Percentiles rank a stretch among this genome's conserved stretches.
Conservation (phyloP, 208 protist genomes). For the Leishmania martiniquensis region DNA sequence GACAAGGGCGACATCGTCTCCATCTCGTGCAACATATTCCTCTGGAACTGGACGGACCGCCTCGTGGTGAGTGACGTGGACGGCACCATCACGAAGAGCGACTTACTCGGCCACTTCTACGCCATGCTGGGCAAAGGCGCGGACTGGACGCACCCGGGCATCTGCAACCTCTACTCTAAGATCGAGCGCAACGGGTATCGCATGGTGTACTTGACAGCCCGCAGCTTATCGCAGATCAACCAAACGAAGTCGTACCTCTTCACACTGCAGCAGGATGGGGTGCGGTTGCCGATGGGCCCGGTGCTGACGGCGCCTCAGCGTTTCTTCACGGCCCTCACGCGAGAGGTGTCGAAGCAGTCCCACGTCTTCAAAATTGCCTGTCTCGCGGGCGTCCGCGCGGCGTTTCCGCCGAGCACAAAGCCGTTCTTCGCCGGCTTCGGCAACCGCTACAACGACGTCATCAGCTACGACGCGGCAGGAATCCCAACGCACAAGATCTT, state of each 20-base stretch:
- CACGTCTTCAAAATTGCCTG: conserved; percentile 94
- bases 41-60: conserved; percentile 92
- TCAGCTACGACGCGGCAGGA: conserved; percentile 81
- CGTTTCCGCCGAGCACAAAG: conserved; percentile 71
- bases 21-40: conserved; percentile 91
- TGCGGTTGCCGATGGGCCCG: conserved; percentile 79
- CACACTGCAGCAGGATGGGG: conserved; percentile 79
- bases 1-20: conserved; percentile 55
- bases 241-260: conserved; percentile 87
- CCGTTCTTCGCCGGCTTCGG: conserved; percentile 94
- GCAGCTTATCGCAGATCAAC: conserved; percentile 88
- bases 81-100: conserved; percentile 98
- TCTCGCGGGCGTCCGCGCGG: conserved; percentile 61
- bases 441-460: conserved; percentile 90
- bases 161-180: conserved; percentile 93
- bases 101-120: conserved; percentile 96
- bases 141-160: conserved; percentile 97
- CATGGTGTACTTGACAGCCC: conserved; percentile 92
- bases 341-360: conserved; percentile 89
- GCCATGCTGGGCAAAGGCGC: conserved; percentile 82
- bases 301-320: conserved; percentile 89
- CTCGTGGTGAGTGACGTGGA: conserved; percentile 98
- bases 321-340: conserved; percentile 88
- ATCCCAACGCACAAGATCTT: conserved; percentile 88
- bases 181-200: conserved; percentile 96